These are phyloP conservation scores for Penicillium roqueforti DNA, from an alignment of 495 filamentous ascomycete genomes.

Conservation along the genomic window DNA sequence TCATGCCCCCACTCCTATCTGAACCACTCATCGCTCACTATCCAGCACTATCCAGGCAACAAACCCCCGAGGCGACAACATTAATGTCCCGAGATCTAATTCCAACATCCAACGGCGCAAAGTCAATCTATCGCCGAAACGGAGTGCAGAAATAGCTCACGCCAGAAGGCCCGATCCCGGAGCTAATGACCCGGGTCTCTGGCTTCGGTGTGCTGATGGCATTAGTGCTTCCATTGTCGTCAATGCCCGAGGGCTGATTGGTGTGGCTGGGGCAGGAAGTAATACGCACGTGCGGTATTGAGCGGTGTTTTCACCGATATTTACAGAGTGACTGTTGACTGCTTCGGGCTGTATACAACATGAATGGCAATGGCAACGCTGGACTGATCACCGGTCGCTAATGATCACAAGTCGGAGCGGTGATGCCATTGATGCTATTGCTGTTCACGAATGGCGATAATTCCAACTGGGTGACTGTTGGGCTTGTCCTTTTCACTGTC, in stretches of 20 bases:
- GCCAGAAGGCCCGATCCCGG: slow-evolving; percentile 11
- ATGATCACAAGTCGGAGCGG: neutral
- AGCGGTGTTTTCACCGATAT: slow-evolving; percentile 3
- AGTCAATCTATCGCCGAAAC: neutral
- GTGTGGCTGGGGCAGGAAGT: neutral
- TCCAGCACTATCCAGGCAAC: neutral
- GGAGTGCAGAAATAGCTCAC: neutral
- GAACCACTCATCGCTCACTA: neutral
- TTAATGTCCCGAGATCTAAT: neutral
- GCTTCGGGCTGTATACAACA: neutral
- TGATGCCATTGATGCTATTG: neutral
- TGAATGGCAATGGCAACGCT: too few relatives aligned
- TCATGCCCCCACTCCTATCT: neutral
- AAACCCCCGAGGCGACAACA: neutral
- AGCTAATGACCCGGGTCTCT: slow-evolving; percentile 14
- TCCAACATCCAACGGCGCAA: neutral
- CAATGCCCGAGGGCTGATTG: slow-evolving; percentile 17
- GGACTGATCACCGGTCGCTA: slow-evolving; percentile 7
- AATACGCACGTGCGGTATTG: neutral
- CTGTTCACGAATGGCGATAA: neutral
- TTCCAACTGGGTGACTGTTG: slow-evolving; percentile 5
- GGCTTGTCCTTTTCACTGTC: neutral
- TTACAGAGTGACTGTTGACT: neutral
- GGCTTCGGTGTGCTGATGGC: slow-evolving; percentile 22
- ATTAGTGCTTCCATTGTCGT: slow-evolving; percentile 17